Base-by-base conservation (phyloP, 1,139 yeast genomes). In the Geotrichum aggregatum region DNA sequence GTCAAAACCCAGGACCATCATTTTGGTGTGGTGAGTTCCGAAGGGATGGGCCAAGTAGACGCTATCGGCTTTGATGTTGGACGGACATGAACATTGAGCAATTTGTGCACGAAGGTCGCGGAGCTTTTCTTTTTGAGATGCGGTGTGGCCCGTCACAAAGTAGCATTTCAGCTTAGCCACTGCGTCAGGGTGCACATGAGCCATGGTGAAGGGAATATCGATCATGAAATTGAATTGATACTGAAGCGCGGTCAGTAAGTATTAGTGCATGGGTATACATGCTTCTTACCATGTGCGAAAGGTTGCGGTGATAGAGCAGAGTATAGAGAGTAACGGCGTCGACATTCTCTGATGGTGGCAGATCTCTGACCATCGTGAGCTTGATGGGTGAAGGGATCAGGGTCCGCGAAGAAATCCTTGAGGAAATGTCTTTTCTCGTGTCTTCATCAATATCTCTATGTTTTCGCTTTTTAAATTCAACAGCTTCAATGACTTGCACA, bases 21-120 rank as follows among this genome's bases (percentile, higher is more conserved):
- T 43, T 48, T 69, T 69, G 18, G 71, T 58, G 47, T 69, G 72
- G 47, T 69, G 72, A 1, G 67, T 63, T 0, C 65, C 69, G 53
- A 54, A 67, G 33, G 47, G 58, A 42, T 54, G 53, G 39, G 50
- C 49, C 31, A 66, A 47, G 19, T 52, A 44, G 21, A 63, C 63
- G 2, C 59, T 57, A 14, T 58, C 59, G 3, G 64, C 55, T 2
- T 55, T 41, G 16, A 63, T 58, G 28, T 58, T 60, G n/a, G 55
- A 49, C 8, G 40, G 52, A 41, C 30, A 30, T 41, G 48, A 54
- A 56, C n/a, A 39, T 33, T n/a, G n/a, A n/a, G 45, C 26, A 4
- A 51, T 40, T 16, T 58, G 58, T 11, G 54, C 40, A 47, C 39
- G 22, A 16, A 56, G 40, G 7, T 16, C 44, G 52, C 40, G 47